These are phyloP conservation scores for Colletotrichum godetiae DNA, from an alignment of 2,329 filamentous ascomycete species.

Conservation along the genomic window DNA sequence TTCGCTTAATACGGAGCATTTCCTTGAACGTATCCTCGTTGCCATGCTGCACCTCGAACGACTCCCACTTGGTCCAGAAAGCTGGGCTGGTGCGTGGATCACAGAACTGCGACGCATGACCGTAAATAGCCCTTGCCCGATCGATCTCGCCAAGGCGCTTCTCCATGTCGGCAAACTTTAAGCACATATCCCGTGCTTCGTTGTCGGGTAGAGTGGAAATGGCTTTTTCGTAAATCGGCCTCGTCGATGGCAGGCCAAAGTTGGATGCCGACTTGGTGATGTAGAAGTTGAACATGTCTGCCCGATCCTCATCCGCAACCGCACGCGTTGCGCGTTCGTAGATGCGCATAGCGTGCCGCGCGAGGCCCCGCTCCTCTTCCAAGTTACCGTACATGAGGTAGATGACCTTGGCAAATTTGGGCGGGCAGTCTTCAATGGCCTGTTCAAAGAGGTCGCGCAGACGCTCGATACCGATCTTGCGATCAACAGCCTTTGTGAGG, in stretches of 20 bases:
- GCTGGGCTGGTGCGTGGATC: conserved; percentile 89
- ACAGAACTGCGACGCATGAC: conserved; percentile 96
- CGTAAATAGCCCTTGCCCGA: conserved; percentile 93
- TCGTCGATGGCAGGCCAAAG: conserved; percentile 93
- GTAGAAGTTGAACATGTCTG: conserved; percentile 99
- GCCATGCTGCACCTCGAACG: conserved; percentile 96
- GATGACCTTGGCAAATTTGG: conserved; percentile 94
- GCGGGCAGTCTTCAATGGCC: conserved; percentile 92
- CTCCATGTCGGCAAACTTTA: conserved; percentile 99
- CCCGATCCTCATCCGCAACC: conserved; percentile 92
- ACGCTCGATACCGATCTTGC: conserved; percentile 94
- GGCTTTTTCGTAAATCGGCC: conserved; percentile 95
- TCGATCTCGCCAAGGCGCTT: conserved; percentile 92
- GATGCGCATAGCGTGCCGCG: conserved; percentile 97
- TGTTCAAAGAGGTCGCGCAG: conserved; percentile 97
- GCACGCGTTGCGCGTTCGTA: conserved; percentile 97
- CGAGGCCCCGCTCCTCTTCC: conserved; percentile 94
- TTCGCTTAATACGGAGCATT: conserved; percentile 97
- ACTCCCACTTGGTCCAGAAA: conserved; percentile 98
- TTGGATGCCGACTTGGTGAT: conserved; percentile 99
- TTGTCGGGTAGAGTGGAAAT: conserved; percentile 92
- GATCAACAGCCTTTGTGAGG: conserved; percentile 95
- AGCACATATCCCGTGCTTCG: conserved; percentile 97
- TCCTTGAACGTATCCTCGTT: conserved; percentile 99
- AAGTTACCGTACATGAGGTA: conserved; percentile 99